phyloP scores from a whole-genome alignment of 169 alveolate species.

The Perkinsus chesapeaki region DNA sequence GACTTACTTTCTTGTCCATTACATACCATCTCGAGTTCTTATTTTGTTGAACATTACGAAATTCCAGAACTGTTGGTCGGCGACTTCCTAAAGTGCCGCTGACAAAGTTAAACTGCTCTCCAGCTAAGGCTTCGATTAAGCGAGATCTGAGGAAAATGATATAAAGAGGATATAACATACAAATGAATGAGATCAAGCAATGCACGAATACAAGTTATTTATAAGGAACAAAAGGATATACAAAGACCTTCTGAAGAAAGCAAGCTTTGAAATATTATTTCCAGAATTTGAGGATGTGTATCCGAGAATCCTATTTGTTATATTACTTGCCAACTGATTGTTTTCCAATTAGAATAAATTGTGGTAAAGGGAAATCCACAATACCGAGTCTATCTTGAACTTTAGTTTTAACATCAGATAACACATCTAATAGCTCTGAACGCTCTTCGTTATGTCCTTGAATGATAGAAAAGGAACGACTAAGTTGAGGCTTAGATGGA shows the following conservation, averaged over 20 bases:
- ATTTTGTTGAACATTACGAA: slow-evolving; percentile 1
- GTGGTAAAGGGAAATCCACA: slow-evolving; percentile 31
- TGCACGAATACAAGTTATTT: neutral
- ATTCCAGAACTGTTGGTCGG: slow-evolving; percentile 2
- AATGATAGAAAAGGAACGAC: neutral
- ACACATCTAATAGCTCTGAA: slow-evolving; percentile 2
- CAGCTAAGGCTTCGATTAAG: neutral
- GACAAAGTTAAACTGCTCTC: slow-evolving; percentile 5
- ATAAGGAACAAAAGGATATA: too few relatives aligned
- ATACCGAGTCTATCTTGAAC: slow-evolving; percentile 9
- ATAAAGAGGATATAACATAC: too few relatives aligned
- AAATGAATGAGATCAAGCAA: too few relatives aligned
- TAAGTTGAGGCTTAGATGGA: neutral
- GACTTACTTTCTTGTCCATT: neutral
- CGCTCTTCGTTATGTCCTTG: neutral
- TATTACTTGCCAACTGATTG: slow-evolving; percentile 32
- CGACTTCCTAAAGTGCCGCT: neutral
- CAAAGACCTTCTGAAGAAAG: too few relatives aligned
- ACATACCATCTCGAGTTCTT: neutral
- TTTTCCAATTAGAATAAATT: slow-evolving; percentile 27
- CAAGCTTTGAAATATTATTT: too few relatives aligned
- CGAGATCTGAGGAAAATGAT: neutral
- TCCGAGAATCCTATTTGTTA: neutral
- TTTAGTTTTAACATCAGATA: neutral
- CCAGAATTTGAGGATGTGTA: neutral